Evolutionary conservation across 139 green algal species (phyloP), one percentile per base, ranked within the genome.

Genomic region (Picochlorum costavermella): DNA sequence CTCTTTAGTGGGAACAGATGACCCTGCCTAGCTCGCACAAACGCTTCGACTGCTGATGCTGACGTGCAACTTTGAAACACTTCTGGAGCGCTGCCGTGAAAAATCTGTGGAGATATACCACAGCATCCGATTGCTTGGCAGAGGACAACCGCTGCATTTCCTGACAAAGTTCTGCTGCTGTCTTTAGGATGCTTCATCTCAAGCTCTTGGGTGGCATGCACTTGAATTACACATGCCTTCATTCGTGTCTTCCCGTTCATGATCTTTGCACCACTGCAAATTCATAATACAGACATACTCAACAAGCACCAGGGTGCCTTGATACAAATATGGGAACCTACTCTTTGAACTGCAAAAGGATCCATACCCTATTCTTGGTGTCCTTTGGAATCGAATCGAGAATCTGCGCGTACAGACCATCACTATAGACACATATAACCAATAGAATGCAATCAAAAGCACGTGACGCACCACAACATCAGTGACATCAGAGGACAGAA

Each of bases 341-440:
- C 55, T 60, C 56, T 51, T 60, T 48, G 8, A 76, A 8, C 20
- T 67, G 44, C 16, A 76, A 56, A 33, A 56, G 68, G 2, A 76
- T 63, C 33, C 64, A 50, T 6, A 76, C 70, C 23, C 48, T 55
- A 48, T 56, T 65, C 48, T 76, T 76, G 31, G 70, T 69, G 57
- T 76, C 70, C 1, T 56, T 56, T 0, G 70, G 70, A 53, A 76
- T 71, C 9, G 30, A 30, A 44, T 76, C 70, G 13, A 76, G 62
- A 33, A 76, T 72, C 56, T 26, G 46, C 46, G 12, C 0, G 2
- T 11, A 28, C 46, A 28, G 2, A 53, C 46, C 46, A 28, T 53
- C 46, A 28, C 16, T 28, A 53, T 10, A 26, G 3, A 53, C 6
- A 0, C n/a, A 53, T 53, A 20, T 11, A 49, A 10, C 9, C 17